Percentiles rank a stretch among this genome's conserved stretches.
These are phyloP conservation scores for Talaromyces pinophilus DNA, from an alignment of 2,329 filamentous ascomycete genomes.

Conservation along the genomic window DNA sequence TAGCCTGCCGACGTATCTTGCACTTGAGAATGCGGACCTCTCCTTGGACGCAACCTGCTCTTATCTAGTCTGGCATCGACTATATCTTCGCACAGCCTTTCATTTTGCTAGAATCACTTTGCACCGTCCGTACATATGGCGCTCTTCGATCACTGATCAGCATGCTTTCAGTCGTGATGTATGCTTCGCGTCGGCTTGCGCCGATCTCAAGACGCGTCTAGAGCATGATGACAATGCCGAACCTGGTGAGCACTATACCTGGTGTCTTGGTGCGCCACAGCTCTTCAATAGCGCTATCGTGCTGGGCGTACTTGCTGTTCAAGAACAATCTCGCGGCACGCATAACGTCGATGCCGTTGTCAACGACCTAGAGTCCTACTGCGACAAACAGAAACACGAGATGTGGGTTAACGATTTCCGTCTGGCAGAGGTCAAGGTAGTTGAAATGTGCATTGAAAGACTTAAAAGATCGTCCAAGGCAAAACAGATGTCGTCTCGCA, in stretches of 20 bases:
- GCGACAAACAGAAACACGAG: constrained; percentile 45
- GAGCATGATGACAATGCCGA: constrained; percentile 30
- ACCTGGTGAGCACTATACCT: constrained; percentile 37
- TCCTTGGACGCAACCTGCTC: constrained; percentile 33
- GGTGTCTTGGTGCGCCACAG: constrained; percentile 41
- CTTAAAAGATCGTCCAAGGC: not conserved
- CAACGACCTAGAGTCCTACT: constrained; percentile 45
- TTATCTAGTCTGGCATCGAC: constrained; percentile 42
- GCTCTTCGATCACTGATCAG: constrained; percentile 44
- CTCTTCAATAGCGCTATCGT: constrained; percentile 49
- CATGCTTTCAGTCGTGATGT: constrained; percentile 44
- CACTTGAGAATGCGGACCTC: constrained; percentile 36
- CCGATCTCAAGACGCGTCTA: constrained; percentile 43
- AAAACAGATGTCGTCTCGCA: no score
- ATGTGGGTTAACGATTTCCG: constrained; percentile 47
- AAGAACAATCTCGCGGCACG: constrained; percentile 10
- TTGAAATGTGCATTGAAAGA: constrained; percentile 46
- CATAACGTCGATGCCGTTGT: constrained; percentile 41
- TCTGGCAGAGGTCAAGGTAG: constrained; percentile 46
- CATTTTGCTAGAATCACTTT: constrained; percentile 47
- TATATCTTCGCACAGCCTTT: constrained; percentile 44
- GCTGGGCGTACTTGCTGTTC: constrained; percentile 39
- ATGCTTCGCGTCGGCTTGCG: constrained; percentile 46
- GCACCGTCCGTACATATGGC: constrained; percentile 44
- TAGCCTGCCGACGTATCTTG: no score